phyloP scores from a whole-genome alignment of 164 flowering plant genomes.

The Stephania yunnanensis region DNA sequence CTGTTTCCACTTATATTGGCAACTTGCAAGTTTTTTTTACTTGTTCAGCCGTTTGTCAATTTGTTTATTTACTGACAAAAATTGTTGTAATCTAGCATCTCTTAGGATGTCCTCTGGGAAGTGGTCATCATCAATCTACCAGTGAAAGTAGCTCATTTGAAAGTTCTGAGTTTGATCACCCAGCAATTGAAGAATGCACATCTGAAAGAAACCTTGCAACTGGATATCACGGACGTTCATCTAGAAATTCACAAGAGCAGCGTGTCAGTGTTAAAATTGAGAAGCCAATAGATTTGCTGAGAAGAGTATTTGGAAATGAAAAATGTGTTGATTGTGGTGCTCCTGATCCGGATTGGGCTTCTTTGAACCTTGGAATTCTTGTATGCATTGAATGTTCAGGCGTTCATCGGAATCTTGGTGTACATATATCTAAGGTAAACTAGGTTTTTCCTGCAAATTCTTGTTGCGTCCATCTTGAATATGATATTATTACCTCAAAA shows the following conservation, averaged over 20 bases:
- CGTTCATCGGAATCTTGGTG: conserved; percentile 88
- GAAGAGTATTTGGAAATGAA: conserved; percentile 64
- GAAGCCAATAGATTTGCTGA: conserved; percentile 63
- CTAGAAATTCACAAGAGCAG: conserved; percentile 40
- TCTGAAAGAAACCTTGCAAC: conserved; percentile 35
- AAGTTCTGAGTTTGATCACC: conserved; percentile 59
- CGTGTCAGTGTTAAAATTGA: conserved; percentile 38
- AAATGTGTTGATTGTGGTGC: conserved; percentile 93
- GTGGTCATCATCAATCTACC: conserved; percentile 15
- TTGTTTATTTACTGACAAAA: not conserved
- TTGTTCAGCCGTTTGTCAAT: not conserved
- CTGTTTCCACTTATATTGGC: not conserved
- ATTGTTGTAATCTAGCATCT: conserved; percentile 22
- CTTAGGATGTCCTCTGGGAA: conserved; percentile 18
- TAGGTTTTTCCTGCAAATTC: not conserved
- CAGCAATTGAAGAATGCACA: conserved; percentile 39
- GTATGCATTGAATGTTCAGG: conserved; percentile 91
- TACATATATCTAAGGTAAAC: conserved; percentile 60
- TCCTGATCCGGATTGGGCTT: conserved; percentile 88
- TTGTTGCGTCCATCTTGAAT: too few species aligned
- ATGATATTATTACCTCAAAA: too few species aligned
- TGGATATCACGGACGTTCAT: conserved; percentile 43
- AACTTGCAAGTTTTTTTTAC: not conserved
- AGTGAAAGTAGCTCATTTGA: conserved; percentile 59
- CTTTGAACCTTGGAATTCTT: conserved; percentile 79